Evolutionary conservation across 2,329 filamentous ascomycete genomes (phyloP), one percentile per base, ranked within the genome.

Genomic region (Cladobotryum mycophilum): DNA sequence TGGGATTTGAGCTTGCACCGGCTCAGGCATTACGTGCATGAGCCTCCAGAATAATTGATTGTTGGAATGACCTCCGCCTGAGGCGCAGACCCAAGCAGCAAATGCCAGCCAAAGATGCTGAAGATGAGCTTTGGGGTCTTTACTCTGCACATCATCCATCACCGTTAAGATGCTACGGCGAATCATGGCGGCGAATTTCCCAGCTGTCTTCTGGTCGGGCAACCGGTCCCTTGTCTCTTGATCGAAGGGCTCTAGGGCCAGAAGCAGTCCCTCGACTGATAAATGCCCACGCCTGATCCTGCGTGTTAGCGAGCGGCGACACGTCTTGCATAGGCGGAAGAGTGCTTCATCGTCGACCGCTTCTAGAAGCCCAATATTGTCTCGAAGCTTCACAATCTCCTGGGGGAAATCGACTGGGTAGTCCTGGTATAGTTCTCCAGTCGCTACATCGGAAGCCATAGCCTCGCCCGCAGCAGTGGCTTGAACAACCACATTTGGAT

Each of bases 181-280:
- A 44, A 61, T 54, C 41, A 53, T 57, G 43, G 55, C 53, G 25
- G 51, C 20, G 3, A 58, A 47, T 18, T 52, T 53, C 41, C 57
- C 42, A 8, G 49, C 58, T 33, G 49, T 53, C 11, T 46, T 41
- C 2, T 43, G 41, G n/a, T 47, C 41, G 13, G 53, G 46, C 3
- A 61, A 52, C 14, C 48, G 55, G 37, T 41, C 50, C 15, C 43
- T 53, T 3, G 53, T 49, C 13, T 43, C 34, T 33, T 36, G n/a
- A 42, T 61, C 59, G 13, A 61, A 47, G 1, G 60, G 59, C 2
- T 60, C 56, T 38, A 61, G 30, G 5, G 53, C 47, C 20, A 47
- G 41, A 11, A 47, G 17, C 12, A 61, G 20, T 18, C 18, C 43
- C n/a, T 57, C 47, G 13, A 46, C 41, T 22, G 55, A 53, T 8